Base-by-base conservation (phyloP, 306 rosid genomes). In the Boehmeria nivea region DNA sequence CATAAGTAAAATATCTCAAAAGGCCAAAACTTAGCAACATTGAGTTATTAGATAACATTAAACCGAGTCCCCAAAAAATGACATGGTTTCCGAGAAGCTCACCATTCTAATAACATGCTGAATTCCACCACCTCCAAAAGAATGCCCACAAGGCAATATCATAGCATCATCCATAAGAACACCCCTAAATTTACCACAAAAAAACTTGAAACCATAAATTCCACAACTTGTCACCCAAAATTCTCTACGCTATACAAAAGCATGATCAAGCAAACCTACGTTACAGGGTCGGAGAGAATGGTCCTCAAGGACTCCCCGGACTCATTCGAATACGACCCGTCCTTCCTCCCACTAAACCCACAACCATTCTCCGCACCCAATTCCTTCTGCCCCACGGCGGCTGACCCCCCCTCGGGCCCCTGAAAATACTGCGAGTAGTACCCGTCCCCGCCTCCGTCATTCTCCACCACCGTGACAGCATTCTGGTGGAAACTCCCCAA, bases 111-210 rank as follows among this genome's bases (percentile, higher is more conserved):
- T 64, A 72, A 88, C 95, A 28, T 81, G 95, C 54, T 83, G 84
- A 72, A 88, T 80, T 68, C 99, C 99, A 52, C 84, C 83, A 39
- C 94, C 74, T 28, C 99, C 86, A 48, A 87, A 93, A 52, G 99
- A 93, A 79, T 93, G 99, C n/a, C 99, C 99, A 57, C 99, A 93
- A 38, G 99, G 88, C 70, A 93, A 72, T 83, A 93, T 93, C 95
- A 93, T 76, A 10, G 99, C 99, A 51, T 93, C 99, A 38, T 93
- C 94, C 99, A 93, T 93, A 22, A 93, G 94, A 63, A 83, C 73
- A 43, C 96, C 90, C 66, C 99, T 93, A 80, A 43, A 77, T 66
- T 71, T 51, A 64, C 16, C 21, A 52, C 46, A 54, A 52, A 54
- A 50, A 9, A n/a, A 23, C 14, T 12, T 8, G 10, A 6, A 23